Percentiles rank a stretch among this genome's conserved stretches.
Evolutionary conservation across 257 asterid species (phyloP).

Genomic region (Echites panduratus): DNA sequence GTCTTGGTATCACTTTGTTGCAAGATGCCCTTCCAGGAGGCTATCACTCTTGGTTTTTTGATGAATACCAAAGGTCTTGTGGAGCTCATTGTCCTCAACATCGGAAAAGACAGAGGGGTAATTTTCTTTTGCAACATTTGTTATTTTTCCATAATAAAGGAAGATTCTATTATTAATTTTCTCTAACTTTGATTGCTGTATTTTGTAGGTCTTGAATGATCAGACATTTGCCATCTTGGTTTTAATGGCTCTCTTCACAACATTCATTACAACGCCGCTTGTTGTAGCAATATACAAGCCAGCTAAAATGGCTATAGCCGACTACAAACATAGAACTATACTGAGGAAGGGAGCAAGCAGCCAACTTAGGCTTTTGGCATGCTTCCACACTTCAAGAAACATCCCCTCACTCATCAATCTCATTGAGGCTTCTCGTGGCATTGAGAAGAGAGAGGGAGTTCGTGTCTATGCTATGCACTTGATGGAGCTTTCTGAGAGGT

Average conservation of each 20-base stretch:
- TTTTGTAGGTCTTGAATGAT: constrained; percentile 46
- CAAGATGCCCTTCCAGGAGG: constrained; percentile 41
- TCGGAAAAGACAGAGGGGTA: constrained; percentile 48
- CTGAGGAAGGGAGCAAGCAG: constrained; percentile 26
- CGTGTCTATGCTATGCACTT: constrained; percentile 54
- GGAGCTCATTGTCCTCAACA: constrained; percentile 48
- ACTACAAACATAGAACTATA: constrained; percentile 38
- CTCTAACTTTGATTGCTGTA: background rate
- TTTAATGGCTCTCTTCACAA: constrained; percentile 45
- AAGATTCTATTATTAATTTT: background rate
- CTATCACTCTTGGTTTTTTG: constrained; percentile 42
- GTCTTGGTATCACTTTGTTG: constrained; percentile 28
- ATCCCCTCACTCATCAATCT: constrained; percentile 40
- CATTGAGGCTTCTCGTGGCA: constrained; percentile 52
- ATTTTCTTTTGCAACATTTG: background rate
- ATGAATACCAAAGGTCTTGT: constrained; percentile 51
- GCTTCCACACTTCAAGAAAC: constrained; percentile 30
- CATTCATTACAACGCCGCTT: constrained; percentile 43
- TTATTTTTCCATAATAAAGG: background rate
- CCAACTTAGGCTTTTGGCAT: constrained; percentile 28
- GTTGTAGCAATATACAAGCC: constrained; percentile 44
- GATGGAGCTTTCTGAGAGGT: constrained; percentile 45
- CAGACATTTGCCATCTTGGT: constrained; percentile 49
- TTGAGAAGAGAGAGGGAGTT: constrained; percentile 29
- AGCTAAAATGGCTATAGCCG: constrained; percentile 28